Evolutionary conservation across 2,329 filamentous ascomycete species (phyloP), one percentile per base, ranked within the genome.

Genomic region (Aspergillus jensenii): DNA sequence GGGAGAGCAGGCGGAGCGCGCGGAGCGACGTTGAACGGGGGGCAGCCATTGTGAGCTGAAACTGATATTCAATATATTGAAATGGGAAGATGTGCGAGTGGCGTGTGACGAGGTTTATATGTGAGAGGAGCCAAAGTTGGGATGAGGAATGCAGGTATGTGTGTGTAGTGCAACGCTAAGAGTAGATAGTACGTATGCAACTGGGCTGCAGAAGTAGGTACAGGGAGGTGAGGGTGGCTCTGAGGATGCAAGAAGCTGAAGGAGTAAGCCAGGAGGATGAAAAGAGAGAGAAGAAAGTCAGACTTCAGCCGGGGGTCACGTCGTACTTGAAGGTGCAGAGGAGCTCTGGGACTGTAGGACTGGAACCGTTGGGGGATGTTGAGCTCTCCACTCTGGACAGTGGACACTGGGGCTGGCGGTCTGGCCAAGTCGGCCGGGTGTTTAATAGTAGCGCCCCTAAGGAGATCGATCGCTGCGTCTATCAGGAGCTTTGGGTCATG

Each of bases 1-100:
- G 71, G 6, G 76, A 74, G 21, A 80, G 72, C 62, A 73, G 67
- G 64, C 77, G 76, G 37, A 80, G 68, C 59, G 76, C 77, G 61
- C 77, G 78, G 55, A 80, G 66, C 14, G 78, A 79, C 33, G 73
- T 71, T 43, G 77, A 76, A 59, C 76, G 76, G 59, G 77, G 70
- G 68, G 77, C 78, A 56, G 77, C 71, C 78, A 80, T 80, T 62
- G 50, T 56, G 51, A 35, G 47, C 15, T 31, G 52, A 52, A 51
- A 54, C 17, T 40, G 37, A 43, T 46, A 41, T n/a, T 45, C 31
- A 33, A 21, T 21, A 21, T 31, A 31, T 31, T 31, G 4, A 19
- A 19, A 55, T 27, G 27, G 23, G n/a, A 15, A 35, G 21, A 33
- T 14, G 15, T 17, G 41, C 25, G 25, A 43, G 27, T 23, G 37